A percentile compares a stretch with the other conserved stretches of the same genome.
Conservation (phyloP, 805 yeast species). For the Ogataea ganodermae region DNA sequence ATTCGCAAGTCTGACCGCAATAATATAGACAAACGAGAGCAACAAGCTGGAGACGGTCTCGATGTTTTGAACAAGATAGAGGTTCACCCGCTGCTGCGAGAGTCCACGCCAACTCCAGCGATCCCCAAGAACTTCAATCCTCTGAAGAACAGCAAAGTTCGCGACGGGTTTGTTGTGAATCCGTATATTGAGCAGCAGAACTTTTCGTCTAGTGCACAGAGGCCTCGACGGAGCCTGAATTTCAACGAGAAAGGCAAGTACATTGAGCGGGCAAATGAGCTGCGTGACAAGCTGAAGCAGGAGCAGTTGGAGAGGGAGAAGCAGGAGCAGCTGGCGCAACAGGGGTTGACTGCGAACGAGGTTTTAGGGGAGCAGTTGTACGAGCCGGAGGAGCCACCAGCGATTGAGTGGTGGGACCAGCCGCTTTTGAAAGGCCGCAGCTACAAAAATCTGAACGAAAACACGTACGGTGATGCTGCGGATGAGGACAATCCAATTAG, state of each 20-base stretch:
- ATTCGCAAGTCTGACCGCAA: constrained; percentile 1
- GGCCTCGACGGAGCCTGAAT: constrained; percentile 41
- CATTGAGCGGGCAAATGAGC: constrained; percentile 52
- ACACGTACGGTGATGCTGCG: constrained; percentile 39
- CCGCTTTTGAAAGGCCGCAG: constrained; percentile 45
- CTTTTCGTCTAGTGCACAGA: constrained; percentile 18
- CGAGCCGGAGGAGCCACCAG: constrained; percentile 54
- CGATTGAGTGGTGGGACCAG: constrained; percentile 88
- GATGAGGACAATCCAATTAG: constrained; percentile 55
- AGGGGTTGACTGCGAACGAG: constrained; percentile 54
- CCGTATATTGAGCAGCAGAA: constrained; percentile 37
- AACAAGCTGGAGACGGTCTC: constrained; percentile 6
- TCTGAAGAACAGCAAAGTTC: constrained; percentile 21
- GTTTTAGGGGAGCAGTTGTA: constrained; percentile 58
- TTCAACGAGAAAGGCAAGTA: constrained; percentile 69
- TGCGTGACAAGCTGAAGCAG: constrained; percentile 43
- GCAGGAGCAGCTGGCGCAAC: constrained; percentile 32
- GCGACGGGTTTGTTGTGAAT: constrained; percentile 34
- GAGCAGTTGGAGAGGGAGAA: constrained; percentile 38
- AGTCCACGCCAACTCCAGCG: constrained; percentile 15
- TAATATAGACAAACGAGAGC: not conserved
- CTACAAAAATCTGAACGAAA: constrained; percentile 39
- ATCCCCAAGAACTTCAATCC: constrained; percentile 26
- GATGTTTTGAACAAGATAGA: constrained; percentile 25
- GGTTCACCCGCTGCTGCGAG: constrained; percentile 34